Base-by-base conservation (phyloP, 441 rosid species). In the Adansonia madagascariensis region DNA sequence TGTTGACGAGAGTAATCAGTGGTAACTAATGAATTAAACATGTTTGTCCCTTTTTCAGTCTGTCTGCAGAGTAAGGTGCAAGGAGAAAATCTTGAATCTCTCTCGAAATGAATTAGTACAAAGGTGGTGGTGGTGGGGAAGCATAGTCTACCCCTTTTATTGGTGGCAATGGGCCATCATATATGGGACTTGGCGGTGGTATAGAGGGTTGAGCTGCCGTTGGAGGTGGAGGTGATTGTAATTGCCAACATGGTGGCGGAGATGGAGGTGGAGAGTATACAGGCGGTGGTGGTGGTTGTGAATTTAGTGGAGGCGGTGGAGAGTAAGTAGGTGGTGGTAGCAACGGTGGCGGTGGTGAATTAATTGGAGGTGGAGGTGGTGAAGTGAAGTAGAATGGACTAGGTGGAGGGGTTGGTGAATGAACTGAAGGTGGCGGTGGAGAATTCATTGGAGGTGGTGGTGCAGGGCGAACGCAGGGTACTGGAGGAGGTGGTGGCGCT, bases 91-190 rank as follows among this genome's bases (percentile, higher is more conserved):
- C 17, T 24, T 27, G 31, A 27, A 27, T 27, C 31, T 27, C 31
- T 27, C 47, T n/a, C 44, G 8, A 8, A 31, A 52, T 50, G 59
- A 24, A 14, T 27, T 52, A 70, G 55, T 70, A 70, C 31, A 27
- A 27, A 27, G 31, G 31, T 27, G 76, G 76, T 18, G 76, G 76
- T 18, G 76, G 76, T 46, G 76, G 76, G 8, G 76, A 73, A 44
- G 67, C 35, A 44, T 73, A 73, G 18, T 61, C 50, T 20, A 14
- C 31, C 17, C 67, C 76, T 15, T 1, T 1, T 44, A 43, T 2
- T n/a, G 76, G 76, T 56, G 76, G 76, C 57, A 86, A 67, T 35
- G 85, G 88, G 50, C 84, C 85, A 70, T 79, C 20, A 27, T 82
- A 79, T 27, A 27, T 63, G 4, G 85, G 91, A 77, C 82, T 50